Percentiles rank a stretch among this genome's conserved stretches.
Evolutionary conservation across 495 filamentous ascomycete species (phyloP).

Genomic region (Neurospora discreta): DNA sequence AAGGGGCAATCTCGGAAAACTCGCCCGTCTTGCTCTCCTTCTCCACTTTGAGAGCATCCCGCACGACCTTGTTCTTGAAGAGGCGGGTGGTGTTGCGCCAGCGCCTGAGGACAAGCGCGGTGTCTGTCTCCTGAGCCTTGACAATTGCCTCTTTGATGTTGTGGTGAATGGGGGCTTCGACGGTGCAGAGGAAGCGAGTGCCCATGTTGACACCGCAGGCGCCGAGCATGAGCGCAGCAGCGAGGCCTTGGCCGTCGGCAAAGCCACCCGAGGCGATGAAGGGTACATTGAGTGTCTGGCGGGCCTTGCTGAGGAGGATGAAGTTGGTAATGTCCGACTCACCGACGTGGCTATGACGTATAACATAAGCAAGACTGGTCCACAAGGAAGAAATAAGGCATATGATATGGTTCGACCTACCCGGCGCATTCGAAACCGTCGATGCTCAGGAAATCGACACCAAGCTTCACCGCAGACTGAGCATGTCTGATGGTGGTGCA

Average conservation of each 20-base stretch:
- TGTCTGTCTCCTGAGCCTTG: conserved; percentile 79
- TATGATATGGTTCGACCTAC: conserved; percentile 34
- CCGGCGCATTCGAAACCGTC: conserved; percentile 98
- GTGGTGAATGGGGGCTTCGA: conserved; percentile 82
- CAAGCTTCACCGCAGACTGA: conserved; percentile 82
- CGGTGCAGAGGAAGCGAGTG: conserved; percentile 86
- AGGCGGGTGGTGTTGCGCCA: conserved; percentile 90
- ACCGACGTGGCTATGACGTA: conserved; percentile 50
- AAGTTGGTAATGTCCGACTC: conserved; percentile 97
- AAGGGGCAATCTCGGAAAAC: conserved; percentile 82
- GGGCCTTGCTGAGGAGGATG: conserved; percentile 75
- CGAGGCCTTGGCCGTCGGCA: conserved; percentile 87
- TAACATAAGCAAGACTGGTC: background rate
- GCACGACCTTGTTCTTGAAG: conserved; percentile 79
- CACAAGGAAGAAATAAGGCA: background rate
- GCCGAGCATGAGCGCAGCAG: conserved; percentile 81
- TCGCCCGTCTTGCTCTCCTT: conserved; percentile 74
- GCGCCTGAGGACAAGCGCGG: conserved; percentile 72
- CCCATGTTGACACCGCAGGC: conserved; percentile 97
- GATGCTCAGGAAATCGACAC: conserved; percentile 92
- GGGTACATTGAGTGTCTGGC: conserved; percentile 73
- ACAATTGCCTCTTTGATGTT: conserved; percentile 94
- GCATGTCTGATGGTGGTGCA: conserved; percentile 96
- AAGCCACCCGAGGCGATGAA: conserved; percentile 96
- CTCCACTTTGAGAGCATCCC: conserved; percentile 73